Base-by-base conservation (phyloP, 495 filamentous ascomycete species). In the Parmelia sp. region DNA sequence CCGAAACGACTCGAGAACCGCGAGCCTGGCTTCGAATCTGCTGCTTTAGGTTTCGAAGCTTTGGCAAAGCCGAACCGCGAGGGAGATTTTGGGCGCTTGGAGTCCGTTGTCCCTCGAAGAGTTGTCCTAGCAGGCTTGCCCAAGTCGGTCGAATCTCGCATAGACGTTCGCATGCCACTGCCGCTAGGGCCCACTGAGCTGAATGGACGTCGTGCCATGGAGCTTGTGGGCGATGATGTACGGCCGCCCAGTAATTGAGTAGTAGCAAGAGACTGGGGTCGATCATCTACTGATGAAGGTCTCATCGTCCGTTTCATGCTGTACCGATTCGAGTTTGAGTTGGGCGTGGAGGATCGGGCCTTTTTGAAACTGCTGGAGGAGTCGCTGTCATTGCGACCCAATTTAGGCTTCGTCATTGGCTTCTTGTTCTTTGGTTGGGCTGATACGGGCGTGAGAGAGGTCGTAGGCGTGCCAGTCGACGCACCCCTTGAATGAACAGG, bases 311-410 rank as follows among this genome's bases (percentile, higher is more conserved):
- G 74, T 57, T 79, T 80, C 84, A 88, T 85, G 1, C 65, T 72
- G 63, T 80, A 80, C 21, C 74, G 60, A 6, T 75, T 74, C 36
- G 75, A 69, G 55, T 64, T 62, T 23, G 77, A 73, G 29, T 70
- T 60, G 37, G 76, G 72, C 35, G 71, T 59, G 39, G 78, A 74
- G 40, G 74, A 69, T 40, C 75, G 72, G 35, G 75, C 69, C 64
- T 80, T 80, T 65, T 78, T 81, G 76, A 88, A 88, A 69, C 83
- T 85, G 70, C 84, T 87, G 11, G 82, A 83, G 9, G 82, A 84
- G 66, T 85, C 84, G 61, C 83, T 86, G 58, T 80, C 84, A 68
- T 82, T 82, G 6, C 80, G 74, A 29, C 69, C 65, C n/a, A 68
- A 21, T 15, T 49, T 68, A 60, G 60, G 62, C 57, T 63, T 73